phyloP scores from a whole-genome alignment of 805 yeast species.

The Yamadazyma phyllophila region DNA sequence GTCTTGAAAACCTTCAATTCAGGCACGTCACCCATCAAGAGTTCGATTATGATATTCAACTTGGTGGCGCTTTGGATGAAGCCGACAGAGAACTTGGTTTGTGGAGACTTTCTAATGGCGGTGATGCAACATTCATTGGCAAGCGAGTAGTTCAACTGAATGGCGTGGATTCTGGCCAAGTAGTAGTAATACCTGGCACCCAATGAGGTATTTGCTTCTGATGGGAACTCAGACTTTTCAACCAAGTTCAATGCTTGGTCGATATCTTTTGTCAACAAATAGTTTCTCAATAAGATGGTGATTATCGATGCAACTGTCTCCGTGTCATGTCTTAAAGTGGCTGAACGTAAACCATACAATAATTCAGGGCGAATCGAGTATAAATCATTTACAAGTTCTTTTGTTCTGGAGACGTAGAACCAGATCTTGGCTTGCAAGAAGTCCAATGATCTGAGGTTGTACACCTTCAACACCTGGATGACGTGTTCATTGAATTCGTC shows the following conservation, averaged over 20 bases:
- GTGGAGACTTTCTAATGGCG: slow-evolving; percentile 97
- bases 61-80: slow-evolving; percentile 88
- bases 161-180: slow-evolving; percentile 83
- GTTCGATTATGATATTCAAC: slow-evolving; percentile 81
- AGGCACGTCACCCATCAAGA: slow-evolving; percentile 96
- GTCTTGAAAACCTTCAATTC: slow-evolving; percentile 76
- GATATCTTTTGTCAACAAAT: slow-evolving; percentile 73
- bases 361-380: slow-evolving; percentile 65
- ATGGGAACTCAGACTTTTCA: slow-evolving; percentile 86
- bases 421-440: slow-evolving; percentile 85
- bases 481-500: slow-evolving; percentile 53
- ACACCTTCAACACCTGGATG: slow-evolving; percentile 53
- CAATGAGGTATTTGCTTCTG: slow-evolving; percentile 76
- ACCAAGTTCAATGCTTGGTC: slow-evolving; percentile 86
- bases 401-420: slow-evolving; percentile 83
- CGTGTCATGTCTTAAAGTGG: slow-evolving; percentile 86
- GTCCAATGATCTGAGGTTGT: slow-evolving; percentile 82
- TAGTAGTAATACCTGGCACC: slow-evolving; percentile 91
- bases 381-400: slow-evolving; percentile 58
- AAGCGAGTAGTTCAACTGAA: slow-evolving; percentile 87
- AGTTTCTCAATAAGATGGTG: slow-evolving; percentile 81
- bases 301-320: slow-evolving; percentile 89
- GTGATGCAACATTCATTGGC: slow-evolving; percentile 89
- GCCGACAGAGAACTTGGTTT: slow-evolving; percentile 78
- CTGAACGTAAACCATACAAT: slow-evolving; percentile 75